phyloP scores from a whole-genome alignment of 1,284 basidiomycete species.

The Peniophora sp. region DNA sequence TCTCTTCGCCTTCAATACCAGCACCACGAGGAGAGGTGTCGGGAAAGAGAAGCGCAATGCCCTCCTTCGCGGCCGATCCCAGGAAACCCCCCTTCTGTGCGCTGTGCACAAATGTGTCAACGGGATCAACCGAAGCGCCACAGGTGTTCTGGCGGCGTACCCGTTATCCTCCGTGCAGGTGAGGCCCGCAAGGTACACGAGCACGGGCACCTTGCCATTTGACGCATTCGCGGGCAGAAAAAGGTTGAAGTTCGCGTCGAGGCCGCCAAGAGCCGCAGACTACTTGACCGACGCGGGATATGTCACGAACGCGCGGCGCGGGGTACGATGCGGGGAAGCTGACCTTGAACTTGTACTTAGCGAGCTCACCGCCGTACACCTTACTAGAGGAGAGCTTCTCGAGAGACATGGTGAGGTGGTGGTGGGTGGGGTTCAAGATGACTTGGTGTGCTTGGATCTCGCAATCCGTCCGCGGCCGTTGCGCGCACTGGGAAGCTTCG shows the following conservation, averaged over 20 bases:
- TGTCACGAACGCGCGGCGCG: constrained; percentile 2
- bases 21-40: constrained; percentile 95
- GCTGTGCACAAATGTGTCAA: constrained; percentile 29
- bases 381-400: constrained; percentile 60
- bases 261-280: constrained; percentile 71
- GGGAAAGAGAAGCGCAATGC: constrained; percentile 90
- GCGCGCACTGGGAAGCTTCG: no score
- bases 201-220: constrained; percentile 62
- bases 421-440: not conserved
- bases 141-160: constrained; percentile 30
- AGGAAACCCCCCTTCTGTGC: constrained; percentile 88
- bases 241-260: constrained; percentile 83
- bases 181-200: constrained; percentile 89
- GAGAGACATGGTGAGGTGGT: not conserved
- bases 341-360: constrained; percentile 85
- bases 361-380: constrained; percentile 70
- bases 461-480: no score
- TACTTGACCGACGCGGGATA: constrained; percentile 13
- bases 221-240: constrained; percentile 72
- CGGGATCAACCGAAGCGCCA: not conserved
- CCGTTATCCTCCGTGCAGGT: constrained; percentile 97
- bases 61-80: constrained; percentile 70
- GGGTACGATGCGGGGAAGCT: constrained; percentile 7
- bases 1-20: constrained; percentile 80
- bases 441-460: not conserved